phyloP scores from a whole-genome alignment of 2,329 filamentous ascomycete species.

The Diaporthe amygdali region DNA sequence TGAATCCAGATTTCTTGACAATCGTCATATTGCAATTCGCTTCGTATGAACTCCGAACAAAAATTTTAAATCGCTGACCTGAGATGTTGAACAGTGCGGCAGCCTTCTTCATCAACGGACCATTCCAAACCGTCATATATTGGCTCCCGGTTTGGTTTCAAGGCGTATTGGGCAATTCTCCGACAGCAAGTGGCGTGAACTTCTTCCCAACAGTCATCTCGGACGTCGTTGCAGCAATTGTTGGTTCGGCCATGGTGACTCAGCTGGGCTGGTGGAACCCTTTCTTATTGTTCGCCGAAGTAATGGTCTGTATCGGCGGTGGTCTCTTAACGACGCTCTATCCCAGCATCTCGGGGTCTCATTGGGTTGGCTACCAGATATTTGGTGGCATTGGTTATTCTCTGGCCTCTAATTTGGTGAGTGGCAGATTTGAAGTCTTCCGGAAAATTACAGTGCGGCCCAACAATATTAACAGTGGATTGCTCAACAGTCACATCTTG shows the following conservation, averaged over 20 bases:
- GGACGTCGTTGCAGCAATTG: conserved; percentile 28
- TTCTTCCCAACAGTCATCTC: conserved; percentile 32
- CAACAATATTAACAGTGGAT: neutral
- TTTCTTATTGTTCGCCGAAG: conserved; percentile 31
- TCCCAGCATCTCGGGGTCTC: conserved; percentile 35
- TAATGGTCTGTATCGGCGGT: conserved; percentile 40
- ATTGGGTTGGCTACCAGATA: conserved; percentile 42
- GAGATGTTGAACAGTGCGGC: no score
- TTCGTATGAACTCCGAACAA: no score
- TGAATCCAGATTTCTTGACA: no score
- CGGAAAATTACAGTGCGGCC: no score
- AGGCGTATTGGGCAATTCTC: conserved; percentile 35
- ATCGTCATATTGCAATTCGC: no score
- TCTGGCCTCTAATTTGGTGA: neutral
- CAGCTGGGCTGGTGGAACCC: conserved; percentile 29
- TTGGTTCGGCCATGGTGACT: conserved; percentile 27
- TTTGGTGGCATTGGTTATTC: conserved; percentile 26
- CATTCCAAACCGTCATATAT: conserved; percentile 48
- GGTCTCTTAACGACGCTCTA: conserved; percentile 42
- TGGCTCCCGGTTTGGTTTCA: conserved; percentile 52
- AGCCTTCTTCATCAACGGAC: conserved; percentile 45
- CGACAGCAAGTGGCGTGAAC: conserved; percentile 29
- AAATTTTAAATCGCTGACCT: no score
- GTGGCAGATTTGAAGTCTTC: neutral
- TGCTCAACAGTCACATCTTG: neutral